phyloP scores from a whole-genome alignment of 1,284 basidiomycete species.

The Thelephora terrestris region DNA sequence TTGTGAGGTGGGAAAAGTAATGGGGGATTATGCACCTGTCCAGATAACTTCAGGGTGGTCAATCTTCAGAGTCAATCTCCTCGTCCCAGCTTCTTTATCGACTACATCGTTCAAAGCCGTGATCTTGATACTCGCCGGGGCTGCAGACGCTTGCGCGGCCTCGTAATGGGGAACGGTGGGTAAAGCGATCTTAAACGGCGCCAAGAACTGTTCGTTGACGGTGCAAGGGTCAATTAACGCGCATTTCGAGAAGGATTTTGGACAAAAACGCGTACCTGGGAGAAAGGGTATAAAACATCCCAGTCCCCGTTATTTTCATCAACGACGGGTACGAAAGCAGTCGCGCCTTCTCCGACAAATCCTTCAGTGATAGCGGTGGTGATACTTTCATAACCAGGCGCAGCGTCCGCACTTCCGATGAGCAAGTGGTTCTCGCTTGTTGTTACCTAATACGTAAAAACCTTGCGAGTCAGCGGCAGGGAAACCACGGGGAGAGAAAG shows the following conservation, averaged over 20 bases:
- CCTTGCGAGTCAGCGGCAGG: neutral
- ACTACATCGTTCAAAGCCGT: constrained; percentile 50
- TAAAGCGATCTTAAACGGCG: constrained; percentile 66
- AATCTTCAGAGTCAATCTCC: constrained; percentile 64
- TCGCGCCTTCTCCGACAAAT: constrained; percentile 40
- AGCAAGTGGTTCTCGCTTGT: constrained; percentile 70
- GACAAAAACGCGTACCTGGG: constrained; percentile 37
- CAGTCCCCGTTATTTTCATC: constrained; percentile 69
- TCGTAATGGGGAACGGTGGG: constrained; percentile 38
- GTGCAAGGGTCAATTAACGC: no score
- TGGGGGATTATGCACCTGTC: constrained; percentile 47
- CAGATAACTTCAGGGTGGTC: constrained; percentile 83
- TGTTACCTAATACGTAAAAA: constrained; percentile 43
- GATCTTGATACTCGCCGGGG: constrained; percentile 43
- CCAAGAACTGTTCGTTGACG: constrained; percentile 49
- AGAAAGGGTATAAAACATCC: constrained; percentile 85
- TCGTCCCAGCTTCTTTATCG: constrained; percentile 50
- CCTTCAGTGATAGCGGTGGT: constrained; percentile 50
- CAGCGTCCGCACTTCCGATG: constrained; percentile 77
- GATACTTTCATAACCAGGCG: constrained; percentile 61
- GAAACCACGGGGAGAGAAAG: constrained; percentile 7
- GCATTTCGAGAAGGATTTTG: neutral
- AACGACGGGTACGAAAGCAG: constrained; percentile 44
- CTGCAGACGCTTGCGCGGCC: constrained; percentile 37
- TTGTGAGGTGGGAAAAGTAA: neutral